Percentiles rank a stretch among this genome's conserved stretches.
Evolutionary conservation across 2,329 filamentous ascomycete genomes (phyloP).

Genomic region (Penicillium sp.): DNA sequence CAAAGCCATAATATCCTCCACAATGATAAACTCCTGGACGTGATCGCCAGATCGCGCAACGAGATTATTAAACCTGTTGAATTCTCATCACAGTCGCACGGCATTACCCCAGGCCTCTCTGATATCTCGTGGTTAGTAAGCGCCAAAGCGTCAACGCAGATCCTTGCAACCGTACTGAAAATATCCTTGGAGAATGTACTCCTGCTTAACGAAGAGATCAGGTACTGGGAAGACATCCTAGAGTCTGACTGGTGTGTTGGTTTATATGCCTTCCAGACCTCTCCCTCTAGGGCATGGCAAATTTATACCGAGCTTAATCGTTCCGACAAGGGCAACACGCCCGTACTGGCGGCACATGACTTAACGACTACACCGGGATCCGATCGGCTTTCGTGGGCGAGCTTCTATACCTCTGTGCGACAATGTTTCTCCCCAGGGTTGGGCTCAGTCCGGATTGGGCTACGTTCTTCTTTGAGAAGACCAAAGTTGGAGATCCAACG

Average conservation of each 20-base stretch:
- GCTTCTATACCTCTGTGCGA: slow-evolving; percentile 81
- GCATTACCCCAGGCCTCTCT: slow-evolving; percentile 62
- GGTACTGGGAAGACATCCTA: slow-evolving; percentile 93
- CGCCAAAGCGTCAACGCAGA: slow-evolving; percentile 89
- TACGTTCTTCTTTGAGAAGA: slow-evolving; percentile 78
- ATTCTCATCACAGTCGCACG: slow-evolving; percentile 22
- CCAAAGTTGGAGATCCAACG: slow-evolving; percentile 74
- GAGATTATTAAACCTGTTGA: not conserved
- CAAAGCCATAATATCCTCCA: slow-evolving; percentile 68
- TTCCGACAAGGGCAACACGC: slow-evolving; percentile 43
- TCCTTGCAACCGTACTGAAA: slow-evolving; percentile 79
- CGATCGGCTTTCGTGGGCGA: slow-evolving; percentile 44
- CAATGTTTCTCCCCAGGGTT: slow-evolving; percentile 77
- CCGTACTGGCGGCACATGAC: slow-evolving; percentile 40
- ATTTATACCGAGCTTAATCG: slow-evolving; percentile 59
- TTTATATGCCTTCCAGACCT: slow-evolving; percentile 85
- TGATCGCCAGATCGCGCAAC: slow-evolving; percentile 59
- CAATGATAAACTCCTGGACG: slow-evolving; percentile 61
- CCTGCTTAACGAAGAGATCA: slow-evolving; percentile 82
- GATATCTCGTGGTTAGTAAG: slow-evolving; percentile 91
- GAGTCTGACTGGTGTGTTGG: slow-evolving; percentile 78
- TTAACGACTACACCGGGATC: not conserved
- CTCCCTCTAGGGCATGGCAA: slow-evolving; percentile 76
- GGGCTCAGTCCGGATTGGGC: slow-evolving; percentile 69
- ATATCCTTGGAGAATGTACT: slow-evolving; percentile 82